Percentiles rank a stretch among this genome's conserved stretches.
Evolutionary conservation across 2,329 filamentous ascomycete species (phyloP).

Genomic region (Thermothelomyces thermophilus): DNA sequence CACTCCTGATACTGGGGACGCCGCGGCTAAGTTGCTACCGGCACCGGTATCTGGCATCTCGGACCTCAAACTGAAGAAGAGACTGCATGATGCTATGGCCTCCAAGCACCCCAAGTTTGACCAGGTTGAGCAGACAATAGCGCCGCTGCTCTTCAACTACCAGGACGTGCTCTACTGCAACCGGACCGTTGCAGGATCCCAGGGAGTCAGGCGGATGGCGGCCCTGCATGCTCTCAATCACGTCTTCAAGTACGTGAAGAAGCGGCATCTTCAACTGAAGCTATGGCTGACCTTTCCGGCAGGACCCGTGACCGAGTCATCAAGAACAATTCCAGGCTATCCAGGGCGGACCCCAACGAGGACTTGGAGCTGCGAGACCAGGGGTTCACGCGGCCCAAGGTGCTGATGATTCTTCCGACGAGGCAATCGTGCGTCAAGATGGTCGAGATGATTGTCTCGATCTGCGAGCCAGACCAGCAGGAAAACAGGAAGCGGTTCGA

Average conservation of each 20-base stretch:
- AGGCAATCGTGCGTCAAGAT: constrained; percentile 76
- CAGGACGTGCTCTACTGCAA: constrained; percentile 72
- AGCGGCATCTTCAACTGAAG: too few species aligned
- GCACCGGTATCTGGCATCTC: constrained; percentile 35
- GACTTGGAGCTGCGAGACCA: constrained; percentile 80
- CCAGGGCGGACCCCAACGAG: constrained; percentile 55
- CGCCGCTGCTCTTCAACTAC: constrained; percentile 72
- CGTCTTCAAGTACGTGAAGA: constrained; percentile 63
- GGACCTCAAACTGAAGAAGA: constrained; percentile 62
- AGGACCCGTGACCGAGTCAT: constrained; percentile 82
- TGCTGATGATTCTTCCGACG: constrained; percentile 84
- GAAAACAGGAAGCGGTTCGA: constrained; percentile 92
- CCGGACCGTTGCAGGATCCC: constrained; percentile 62
- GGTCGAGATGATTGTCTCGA: constrained; percentile 66
- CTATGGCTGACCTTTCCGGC: constrained; percentile 6
- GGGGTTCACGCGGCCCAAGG: constrained; percentile 90
- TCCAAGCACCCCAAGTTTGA: constrained; percentile 53
- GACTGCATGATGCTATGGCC: constrained; percentile 50
- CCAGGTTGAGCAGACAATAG: constrained; percentile 56
- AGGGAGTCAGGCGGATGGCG: constrained; percentile 61
- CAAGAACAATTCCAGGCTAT: constrained; percentile 80
- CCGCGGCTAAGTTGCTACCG: constrained; percentile 30
- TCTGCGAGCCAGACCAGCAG: constrained; percentile 81
- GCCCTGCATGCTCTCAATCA: constrained; percentile 88
- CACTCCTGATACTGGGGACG: constrained; percentile 37